phyloP scores from a whole-genome alignment of 345 rosid species.

The Erucastrum elatum region DNA sequence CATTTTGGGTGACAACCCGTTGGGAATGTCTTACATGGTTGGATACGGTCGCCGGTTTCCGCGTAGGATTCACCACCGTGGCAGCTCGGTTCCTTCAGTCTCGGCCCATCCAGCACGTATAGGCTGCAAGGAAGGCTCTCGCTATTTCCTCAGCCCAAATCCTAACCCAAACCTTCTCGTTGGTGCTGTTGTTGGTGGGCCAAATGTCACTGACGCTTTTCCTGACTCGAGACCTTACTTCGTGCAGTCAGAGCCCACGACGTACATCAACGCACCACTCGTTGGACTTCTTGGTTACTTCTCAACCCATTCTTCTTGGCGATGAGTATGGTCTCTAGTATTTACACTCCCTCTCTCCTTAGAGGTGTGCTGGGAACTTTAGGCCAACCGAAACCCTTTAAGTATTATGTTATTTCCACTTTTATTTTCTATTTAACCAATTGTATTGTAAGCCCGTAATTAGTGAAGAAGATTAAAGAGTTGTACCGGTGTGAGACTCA shows the following conservation, averaged over 20 bases:
- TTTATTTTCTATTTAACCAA: conserved; percentile 27
- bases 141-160: conserved; percentile 56
- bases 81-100: conserved; percentile 74
- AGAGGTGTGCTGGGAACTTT: conserved; percentile 38
- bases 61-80: conserved; percentile 91
- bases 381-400: conserved; percentile 33
- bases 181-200: conserved; percentile 93
- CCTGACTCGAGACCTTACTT: conserved; percentile 79
- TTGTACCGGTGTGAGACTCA: not conserved
- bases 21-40: conserved; percentile 91
- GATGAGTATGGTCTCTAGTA: conserved; percentile 20
- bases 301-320: conserved; percentile 58
- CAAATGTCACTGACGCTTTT: conserved; percentile 75
- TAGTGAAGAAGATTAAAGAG: conserved; percentile 32
- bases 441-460: conserved; percentile 38
- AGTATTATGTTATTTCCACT: conserved; percentile 19
- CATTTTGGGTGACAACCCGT: conserved; percentile 87
- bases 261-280: conserved; percentile 94
- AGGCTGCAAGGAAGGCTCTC: conserved; percentile 69
- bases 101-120: conserved; percentile 62
- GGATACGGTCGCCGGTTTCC: conserved; percentile 85
- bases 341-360: not conserved
- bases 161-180: conserved; percentile 80
- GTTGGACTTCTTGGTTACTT: conserved; percentile 84
- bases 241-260: conserved; percentile 94